Evolutionary conservation across 768 basidiomycete genomes (phyloP).

Genomic region (Saitozyma podzolica): DNA sequence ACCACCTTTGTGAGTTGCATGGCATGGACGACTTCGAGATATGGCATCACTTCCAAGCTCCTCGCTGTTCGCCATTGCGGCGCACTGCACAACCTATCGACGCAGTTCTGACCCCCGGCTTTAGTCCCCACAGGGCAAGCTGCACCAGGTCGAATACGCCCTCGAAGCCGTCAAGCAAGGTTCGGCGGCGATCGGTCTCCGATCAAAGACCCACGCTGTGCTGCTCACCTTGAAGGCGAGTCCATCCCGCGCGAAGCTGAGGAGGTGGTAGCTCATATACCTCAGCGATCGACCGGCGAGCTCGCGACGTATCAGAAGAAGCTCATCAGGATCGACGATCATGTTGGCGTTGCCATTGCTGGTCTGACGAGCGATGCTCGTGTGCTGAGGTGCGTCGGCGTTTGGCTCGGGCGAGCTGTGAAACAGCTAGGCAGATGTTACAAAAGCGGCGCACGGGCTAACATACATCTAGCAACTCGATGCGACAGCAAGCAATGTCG

Average conservation of each 20-base stretch:
- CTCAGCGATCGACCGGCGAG: slow-evolving; percentile 92
- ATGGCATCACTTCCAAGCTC: neutral
- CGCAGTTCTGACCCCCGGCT: neutral
- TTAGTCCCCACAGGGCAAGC: slow-evolving; percentile 76
- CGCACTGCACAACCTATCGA: neutral
- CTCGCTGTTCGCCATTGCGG: neutral
- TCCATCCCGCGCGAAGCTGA: slow-evolving; percentile 3
- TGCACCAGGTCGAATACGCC: slow-evolving; percentile 98
- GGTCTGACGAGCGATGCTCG: slow-evolving; percentile 98
- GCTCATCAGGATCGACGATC: slow-evolving; percentile 99
- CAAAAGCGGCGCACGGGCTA: neutral
- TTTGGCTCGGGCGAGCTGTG: neutral
- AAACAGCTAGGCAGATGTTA: too few relatives aligned
- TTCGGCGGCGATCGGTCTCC: slow-evolving; percentile 94
- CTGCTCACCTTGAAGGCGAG: slow-evolving; percentile 87
- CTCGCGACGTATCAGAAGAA: slow-evolving; percentile 99
- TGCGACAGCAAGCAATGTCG: slow-evolving; percentile 97
- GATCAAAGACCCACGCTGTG: slow-evolving; percentile 92
- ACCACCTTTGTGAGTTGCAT: slow-evolving; percentile 60
- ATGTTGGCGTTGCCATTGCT: slow-evolving; percentile 98
- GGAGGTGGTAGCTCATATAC: slow-evolving; percentile 1
- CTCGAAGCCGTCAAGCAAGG: slow-evolving; percentile 99
- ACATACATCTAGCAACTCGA: slow-evolving; percentile 74
- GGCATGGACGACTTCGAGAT: neutral
- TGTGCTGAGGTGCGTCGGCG: slow-evolving; percentile 73